A percentile compares a stretch with the other conserved stretches of the same genome.
Conservation (phyloP, 2,329 filamentous ascomycete species). For the Elsinoe ampelina region DNA sequence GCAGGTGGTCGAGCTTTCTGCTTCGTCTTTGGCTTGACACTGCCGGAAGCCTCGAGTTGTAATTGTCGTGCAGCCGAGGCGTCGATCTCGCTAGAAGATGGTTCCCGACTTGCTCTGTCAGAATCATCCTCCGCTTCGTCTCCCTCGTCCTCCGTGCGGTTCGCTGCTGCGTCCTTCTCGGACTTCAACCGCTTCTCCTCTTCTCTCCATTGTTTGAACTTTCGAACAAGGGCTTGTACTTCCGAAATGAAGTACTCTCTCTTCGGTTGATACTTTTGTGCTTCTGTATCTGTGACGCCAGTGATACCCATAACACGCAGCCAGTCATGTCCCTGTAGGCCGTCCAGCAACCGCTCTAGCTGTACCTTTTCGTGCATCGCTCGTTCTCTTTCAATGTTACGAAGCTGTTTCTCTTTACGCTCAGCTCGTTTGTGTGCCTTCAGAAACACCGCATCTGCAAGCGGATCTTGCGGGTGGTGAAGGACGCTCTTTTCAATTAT, state of each 20-base stretch:
- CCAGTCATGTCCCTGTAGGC: slow-evolving; percentile 87
- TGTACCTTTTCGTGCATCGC: slow-evolving; percentile 59
- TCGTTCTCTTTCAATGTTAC: slow-evolving; percentile 57
- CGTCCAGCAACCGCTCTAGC: slow-evolving; percentile 62
- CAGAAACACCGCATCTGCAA: slow-evolving; percentile 47
- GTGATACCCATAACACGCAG: slow-evolving; percentile 83
- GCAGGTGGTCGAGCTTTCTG: slow-evolving; percentile 22
- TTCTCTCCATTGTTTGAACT: slow-evolving; percentile 79
- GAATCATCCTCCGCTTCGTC: slow-evolving; percentile 35
- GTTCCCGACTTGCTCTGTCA: slow-evolving; percentile 35
- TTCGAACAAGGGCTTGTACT: slow-evolving; percentile 71
- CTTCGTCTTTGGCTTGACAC: slow-evolving; percentile 11
- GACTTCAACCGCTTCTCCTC: slow-evolving; percentile 78
- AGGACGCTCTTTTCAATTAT: slow-evolving; percentile 28
- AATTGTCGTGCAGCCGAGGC: slow-evolving; percentile 65
- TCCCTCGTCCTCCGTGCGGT: slow-evolving; percentile 40
- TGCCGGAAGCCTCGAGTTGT: slow-evolving; percentile 47
- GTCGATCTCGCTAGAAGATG: slow-evolving; percentile 61
- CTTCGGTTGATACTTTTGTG: slow-evolving; percentile 78
- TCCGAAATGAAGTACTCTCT: slow-evolving; percentile 76
- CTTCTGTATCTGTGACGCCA: slow-evolving; percentile 72
- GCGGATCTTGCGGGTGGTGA: slow-evolving; percentile 41
- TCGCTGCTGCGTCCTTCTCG: slow-evolving; percentile 59
- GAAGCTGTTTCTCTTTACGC: slow-evolving; percentile 57
- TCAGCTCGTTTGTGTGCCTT: slow-evolving; percentile 52